Evolutionary conservation across 2,329 filamentous ascomycete genomes (phyloP).

Genomic region (Alternaria sp.): DNA sequence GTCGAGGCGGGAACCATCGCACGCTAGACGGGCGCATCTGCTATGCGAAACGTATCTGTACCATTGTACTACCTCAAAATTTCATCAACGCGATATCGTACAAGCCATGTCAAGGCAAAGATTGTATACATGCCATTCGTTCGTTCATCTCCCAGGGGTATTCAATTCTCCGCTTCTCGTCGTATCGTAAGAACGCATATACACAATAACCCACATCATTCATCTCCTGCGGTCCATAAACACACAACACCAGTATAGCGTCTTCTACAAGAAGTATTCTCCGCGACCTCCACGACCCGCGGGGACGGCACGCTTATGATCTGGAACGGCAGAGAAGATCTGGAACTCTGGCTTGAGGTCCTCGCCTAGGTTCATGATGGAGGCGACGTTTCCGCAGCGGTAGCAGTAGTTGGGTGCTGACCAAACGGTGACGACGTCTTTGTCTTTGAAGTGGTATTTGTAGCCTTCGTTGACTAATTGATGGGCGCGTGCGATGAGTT

Average conservation of each 20-base stretch:
- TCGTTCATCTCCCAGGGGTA: conserved; percentile 22
- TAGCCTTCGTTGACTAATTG: conserved; percentile 80
- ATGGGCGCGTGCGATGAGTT: conserved; percentile 75
- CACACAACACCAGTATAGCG: neutral
- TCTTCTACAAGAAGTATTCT: conserved; percentile 58
- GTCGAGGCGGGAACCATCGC: no score
- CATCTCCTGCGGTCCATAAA: neutral
- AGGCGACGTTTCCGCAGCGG: conserved; percentile 70
- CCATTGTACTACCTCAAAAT: neutral
- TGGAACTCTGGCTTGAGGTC: conserved; percentile 92
- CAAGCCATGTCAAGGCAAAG: neutral
- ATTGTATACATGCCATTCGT: neutral
- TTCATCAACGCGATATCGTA: neutral
- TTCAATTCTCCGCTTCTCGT: conserved; percentile 19
- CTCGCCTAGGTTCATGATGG: conserved; percentile 90
- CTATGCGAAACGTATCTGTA: neutral
- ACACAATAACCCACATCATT: neutral
- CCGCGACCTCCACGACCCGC: conserved; percentile 62
- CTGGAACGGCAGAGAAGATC: conserved; percentile 88
- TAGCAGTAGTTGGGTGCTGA: conserved; percentile 76
- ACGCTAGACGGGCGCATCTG: no score
- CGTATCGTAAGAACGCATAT: conserved; percentile 17
- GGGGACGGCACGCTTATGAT: conserved; percentile 81
- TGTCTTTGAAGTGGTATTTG: conserved; percentile 93
- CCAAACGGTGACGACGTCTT: conserved; percentile 97